Base-by-base conservation (phyloP, 2,329 filamentous ascomycete species). In the Cercospora canescens region DNA sequence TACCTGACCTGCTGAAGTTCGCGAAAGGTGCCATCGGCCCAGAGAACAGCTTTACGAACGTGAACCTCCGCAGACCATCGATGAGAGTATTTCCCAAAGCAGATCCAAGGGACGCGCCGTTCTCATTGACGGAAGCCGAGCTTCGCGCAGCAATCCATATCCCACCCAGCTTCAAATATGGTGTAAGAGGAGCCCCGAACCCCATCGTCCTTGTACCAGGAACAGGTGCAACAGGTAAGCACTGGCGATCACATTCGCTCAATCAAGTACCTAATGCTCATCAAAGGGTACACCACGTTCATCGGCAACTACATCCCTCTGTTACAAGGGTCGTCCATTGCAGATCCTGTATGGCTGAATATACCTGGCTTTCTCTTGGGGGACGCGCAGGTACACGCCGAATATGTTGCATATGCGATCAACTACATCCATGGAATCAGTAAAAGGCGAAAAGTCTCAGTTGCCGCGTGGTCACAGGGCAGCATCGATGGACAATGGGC, bases 341-440 rank as follows among this genome's bases (percentile, higher is more conserved):
- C 78, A 12, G 83, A 86, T 67, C 80, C 83, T 0, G 81, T 86
- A 14, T 88, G 84, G 80, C 75, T 88, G 26, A 87, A 87, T 64
- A 75, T 87, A 6, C 84, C 85, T 0, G 75, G 75, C 1, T 74
- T 79, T 26, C 79, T 83, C 54, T 76, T 86, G 21, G 75, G 66
- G 12, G 84, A 88, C 61, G 79, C 79, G 0, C 85, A 87, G 69
- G 67, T 76, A 26, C 86, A 83, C 67, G 76, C 83, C 6, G 85
- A 87, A 72, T 87, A 84, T 69, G 80, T 84, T 30, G 83, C 84
- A 2, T 87, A 88, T 73, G 84, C 85, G 4, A 82, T 87, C 67
- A 85, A 87, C 75, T 87, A 87, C 75, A 79, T 87, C 64, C 74
- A 77, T 11, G 75, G 73, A 24, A 74, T 84, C 64, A 79, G 76